Base-by-base conservation (phyloP, 2,329 filamentous ascomycete genomes). In the Paecilomyces variotii region DNA sequence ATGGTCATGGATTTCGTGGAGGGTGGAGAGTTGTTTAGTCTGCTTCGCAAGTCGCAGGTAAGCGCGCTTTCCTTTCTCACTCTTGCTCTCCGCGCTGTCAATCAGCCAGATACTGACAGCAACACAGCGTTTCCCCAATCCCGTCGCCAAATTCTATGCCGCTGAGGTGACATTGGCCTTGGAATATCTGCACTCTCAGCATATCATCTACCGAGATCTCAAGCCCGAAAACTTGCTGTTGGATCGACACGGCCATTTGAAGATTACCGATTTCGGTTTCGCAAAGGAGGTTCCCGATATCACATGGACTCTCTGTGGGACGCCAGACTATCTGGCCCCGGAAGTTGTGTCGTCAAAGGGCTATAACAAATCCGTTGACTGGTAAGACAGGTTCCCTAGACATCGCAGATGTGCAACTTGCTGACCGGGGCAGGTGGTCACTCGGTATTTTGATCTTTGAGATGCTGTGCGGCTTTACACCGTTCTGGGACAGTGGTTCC, bases 1-100 rank as follows among this genome's bases (percentile, higher is more conserved):
- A 99, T 99, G 94, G 94, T 99, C 69, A 99, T 99, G 94, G 94
- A 99, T 76, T 99, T 99, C 79, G 93, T 99, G 57, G 94, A 99
- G 77, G 94, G 94, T 66, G 94, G 94, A 70, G 94, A 99, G 80
- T 82, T 99, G 57, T 99, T 99, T 75, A 97, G 93, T 65, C 78
- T 99, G 68, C 80, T 99, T 68, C 84, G 94, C 68, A 97, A 99
- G 77, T 97, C 93, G 59, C 87, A 81, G 87, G 93, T 83, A 84
- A 84, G 82, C 77, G 82, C 78, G 56, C 53, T 57, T 60, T 35
- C 60, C 28, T 19, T 19, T 19, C 19, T 19, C 19, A 19, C 56
- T 51, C 32, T 27, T 56, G 24, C 53, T 56, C 45, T 57, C 61
- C 51, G 56, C 61, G 56, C 57, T 61, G 58, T 60, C 56, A 56